Evolutionary conservation across 2,329 filamentous ascomycete species (phyloP).

Genomic region (Ophiocordyceps camponoti-saundersi): DNA sequence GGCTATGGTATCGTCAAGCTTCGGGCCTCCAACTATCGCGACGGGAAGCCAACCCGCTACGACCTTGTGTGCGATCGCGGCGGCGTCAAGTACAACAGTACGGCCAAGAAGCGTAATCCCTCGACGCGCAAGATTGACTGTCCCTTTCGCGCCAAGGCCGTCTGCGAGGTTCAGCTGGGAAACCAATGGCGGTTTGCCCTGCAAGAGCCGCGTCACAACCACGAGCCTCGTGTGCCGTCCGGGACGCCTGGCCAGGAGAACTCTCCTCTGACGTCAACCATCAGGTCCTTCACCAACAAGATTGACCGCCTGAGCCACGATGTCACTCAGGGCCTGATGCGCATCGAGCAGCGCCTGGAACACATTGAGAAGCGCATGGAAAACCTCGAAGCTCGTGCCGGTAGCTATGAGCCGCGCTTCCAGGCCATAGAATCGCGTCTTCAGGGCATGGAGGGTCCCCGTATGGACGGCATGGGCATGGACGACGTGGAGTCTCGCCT

Average conservation of each 20-base stretch:
- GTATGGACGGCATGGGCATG: slow-evolving; percentile 25
- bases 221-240: slow-evolving; percentile 38
- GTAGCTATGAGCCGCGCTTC: slow-evolving; percentile 25
- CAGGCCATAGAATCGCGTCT: slow-evolving; percentile 24
- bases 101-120: slow-evolving; percentile 46
- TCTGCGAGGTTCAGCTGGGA: slow-evolving; percentile 43
- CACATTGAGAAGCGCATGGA: slow-evolving; percentile 38
- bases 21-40: slow-evolving; percentile 45
- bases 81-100: slow-evolving; percentile 48
- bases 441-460: slow-evolving; percentile 23
- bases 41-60: slow-evolving; percentile 44
- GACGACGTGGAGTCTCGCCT: slow-evolving; percentile 27
- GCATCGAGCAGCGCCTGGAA: slow-evolving; percentile 32
- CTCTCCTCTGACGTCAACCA: slow-evolving; percentile 37
- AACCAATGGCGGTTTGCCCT: slow-evolving; percentile 49
- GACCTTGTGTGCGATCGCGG: slow-evolving; percentile 46
- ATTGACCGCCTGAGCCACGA: slow-evolving; percentile 42
- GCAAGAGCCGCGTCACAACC: slow-evolving; percentile 43
- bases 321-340: slow-evolving; percentile 31
- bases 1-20: slow-evolving; percentile 47
- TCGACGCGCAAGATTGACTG: slow-evolving; percentile 48
- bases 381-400: slow-evolving; percentile 29
- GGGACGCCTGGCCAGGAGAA: slow-evolving; percentile 38
- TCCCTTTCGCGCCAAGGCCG: slow-evolving; percentile 45
- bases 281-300: slow-evolving; percentile 41